phyloP scores from a whole-genome alignment of 768 basidiomycete species.

The Leucosporidium scottii region DNA sequence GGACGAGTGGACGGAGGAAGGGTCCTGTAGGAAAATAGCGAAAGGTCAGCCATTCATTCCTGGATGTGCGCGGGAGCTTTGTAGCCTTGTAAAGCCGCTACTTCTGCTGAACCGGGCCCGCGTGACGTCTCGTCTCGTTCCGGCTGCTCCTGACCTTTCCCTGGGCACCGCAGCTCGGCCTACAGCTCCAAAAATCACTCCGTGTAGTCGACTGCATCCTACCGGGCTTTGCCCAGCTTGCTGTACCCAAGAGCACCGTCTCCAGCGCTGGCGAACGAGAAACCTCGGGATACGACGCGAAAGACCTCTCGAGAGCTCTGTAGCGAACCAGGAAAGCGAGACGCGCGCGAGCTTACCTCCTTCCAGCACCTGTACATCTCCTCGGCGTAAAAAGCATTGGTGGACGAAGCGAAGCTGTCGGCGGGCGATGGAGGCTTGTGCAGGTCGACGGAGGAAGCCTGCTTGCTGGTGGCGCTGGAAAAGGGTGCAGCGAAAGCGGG shows the following conservation, averaged over 20 bases:
- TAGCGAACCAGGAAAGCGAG: background rate
- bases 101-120: no score
- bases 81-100: no score
- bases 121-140: no score
- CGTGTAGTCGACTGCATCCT: no score
- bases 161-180: no score
- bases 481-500: background rate
- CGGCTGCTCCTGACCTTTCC: no score
- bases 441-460: background rate
- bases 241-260: no score
- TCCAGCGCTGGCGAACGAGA: no score
- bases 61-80: no score
- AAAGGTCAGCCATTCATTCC: no score
- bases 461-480: background rate
- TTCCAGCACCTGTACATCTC: slow-evolving; percentile 82
- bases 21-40: slow-evolving; percentile 45
- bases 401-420: background rate
- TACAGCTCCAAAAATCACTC: no score
- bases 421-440: background rate
- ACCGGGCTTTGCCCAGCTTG: no score
- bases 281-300: background rate
- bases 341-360: slow-evolving; percentile 18
- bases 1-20: slow-evolving; percentile 81
- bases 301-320: background rate
- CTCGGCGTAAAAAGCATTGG: slow-evolving; percentile 82